Evolutionary conservation across 768 basidiomycete species (phyloP), one percentile per base, ranked within the genome.

Genomic region (Punctularia strigosozonata): DNA sequence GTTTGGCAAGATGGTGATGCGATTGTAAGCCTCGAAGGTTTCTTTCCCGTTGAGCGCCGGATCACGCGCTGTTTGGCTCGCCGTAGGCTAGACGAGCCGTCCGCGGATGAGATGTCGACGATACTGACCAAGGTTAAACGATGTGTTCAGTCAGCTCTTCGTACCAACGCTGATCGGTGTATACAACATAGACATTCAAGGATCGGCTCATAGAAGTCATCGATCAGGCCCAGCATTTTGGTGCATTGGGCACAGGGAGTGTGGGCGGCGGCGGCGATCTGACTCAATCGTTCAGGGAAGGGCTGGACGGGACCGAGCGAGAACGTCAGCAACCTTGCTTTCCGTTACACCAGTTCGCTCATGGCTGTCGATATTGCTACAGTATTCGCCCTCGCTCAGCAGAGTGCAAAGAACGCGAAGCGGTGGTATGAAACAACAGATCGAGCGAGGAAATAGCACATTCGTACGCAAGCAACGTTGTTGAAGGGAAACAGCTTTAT

Each of bases 151-250:
- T 39, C 46, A 46, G 10, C 30, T 14, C 21, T 4, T 18, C 19
- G 15, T 22, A 24, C 24, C 10, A 21, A 5, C 31, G 23, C 12
- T 34, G 2, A 10, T 25, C 26, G 22, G 35, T 20, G 28, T 25
- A 46, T 42, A 25, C 46, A 44, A 12, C 43, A 28, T 43, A 89
- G 88, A 76, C 84, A 28, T 88, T 87, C 62, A 76, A 71, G 28
- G 69, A 66, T 33, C 83, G 87, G 28, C 64, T 89, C 2, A 68
- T 73, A n/a, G 88, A 84, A 53, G 69, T 78, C 34, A 75, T 83
- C 44, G 88, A 84, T 58, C 88, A 90, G 58, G 86, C 88, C 1
- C 87, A 89, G 48, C 85, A 91, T 51, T 90, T 90, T 58, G 86
- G 79, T 25, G 69, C 75, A 0, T 57, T 82, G 14, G 82, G 78